phyloP scores from a whole-genome alignment of 202 grass and related monocot species.

The Elaeis oleifera region DNA sequence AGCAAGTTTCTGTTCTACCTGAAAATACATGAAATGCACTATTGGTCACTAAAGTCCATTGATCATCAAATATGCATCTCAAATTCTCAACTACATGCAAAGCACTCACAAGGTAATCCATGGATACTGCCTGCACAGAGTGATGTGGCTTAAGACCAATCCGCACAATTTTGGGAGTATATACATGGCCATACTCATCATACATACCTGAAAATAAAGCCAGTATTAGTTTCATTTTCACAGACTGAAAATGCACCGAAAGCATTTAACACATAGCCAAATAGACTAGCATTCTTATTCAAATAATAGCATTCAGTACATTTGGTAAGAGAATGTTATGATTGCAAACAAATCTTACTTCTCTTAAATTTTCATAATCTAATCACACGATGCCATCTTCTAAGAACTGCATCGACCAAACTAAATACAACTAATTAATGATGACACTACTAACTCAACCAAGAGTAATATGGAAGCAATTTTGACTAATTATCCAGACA shows the following conservation, averaged over 20 bases:
- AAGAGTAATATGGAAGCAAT: no score
- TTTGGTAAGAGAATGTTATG: no score
- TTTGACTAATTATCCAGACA: no score
- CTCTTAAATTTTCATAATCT: no score
- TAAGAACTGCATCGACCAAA: no score
- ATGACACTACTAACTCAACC: no score
- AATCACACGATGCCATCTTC: no score
- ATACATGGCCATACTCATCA: conserved; percentile 82
- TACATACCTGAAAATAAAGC: conserved; percentile 58
- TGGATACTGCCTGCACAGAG: conserved; percentile 90
- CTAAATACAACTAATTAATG: no score
- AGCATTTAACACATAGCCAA: no score
- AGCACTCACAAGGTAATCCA: conserved; percentile 82
- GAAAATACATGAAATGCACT: conserved; percentile 19
- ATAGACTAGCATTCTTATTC: no score
- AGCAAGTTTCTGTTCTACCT: conserved; percentile 84
- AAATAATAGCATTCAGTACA: no score
- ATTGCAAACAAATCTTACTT: no score
- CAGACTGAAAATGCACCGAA: not conserved
- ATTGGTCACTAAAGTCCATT: not conserved
- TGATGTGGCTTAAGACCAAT: conserved; percentile 90
- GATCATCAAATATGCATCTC: not conserved
- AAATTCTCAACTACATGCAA: conserved; percentile 7
- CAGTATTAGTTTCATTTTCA: conserved; percentile 19
- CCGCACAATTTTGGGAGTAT: conserved; percentile 91